These are phyloP conservation scores for Globisporangium nagaii DNA, from an alignment of 352 stramenopile genomes.

Conservation along the genomic window DNA sequence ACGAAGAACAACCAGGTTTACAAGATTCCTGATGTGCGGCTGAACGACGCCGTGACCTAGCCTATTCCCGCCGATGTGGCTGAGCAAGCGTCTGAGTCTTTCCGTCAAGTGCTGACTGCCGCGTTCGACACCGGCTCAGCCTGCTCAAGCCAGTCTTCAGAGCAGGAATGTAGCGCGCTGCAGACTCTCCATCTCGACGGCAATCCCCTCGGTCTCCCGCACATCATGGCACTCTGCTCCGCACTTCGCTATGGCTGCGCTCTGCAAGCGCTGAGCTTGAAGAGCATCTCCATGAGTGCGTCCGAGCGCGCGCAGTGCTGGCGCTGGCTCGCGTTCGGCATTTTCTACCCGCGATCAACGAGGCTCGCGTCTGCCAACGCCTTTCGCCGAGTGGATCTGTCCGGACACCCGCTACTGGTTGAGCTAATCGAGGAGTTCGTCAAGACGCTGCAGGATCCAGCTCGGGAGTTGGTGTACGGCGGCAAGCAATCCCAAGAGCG, in stretches of 20 bases:
- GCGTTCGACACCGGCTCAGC: too few species aligned
- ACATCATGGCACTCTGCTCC: not conserved
- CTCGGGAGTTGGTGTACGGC: not conserved
- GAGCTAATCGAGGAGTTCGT: not conserved
- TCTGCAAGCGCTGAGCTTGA: too few species aligned
- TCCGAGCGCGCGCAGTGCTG: not conserved
- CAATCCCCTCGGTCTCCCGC: too few species aligned
- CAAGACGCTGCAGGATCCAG: not conserved
- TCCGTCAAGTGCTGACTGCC: too few species aligned
- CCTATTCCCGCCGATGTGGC: too few species aligned
- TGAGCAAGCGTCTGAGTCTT: too few species aligned
- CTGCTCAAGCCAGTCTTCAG: too few species aligned
- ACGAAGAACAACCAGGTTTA: not conserved
- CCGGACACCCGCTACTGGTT: not conserved
- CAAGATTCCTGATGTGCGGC: not conserved
- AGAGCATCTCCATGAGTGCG: not conserved
- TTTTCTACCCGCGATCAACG: not conserved
- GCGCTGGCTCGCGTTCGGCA: constrained; percentile 6
- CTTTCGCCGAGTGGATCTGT: too few species aligned
- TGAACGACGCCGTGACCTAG: too few species aligned
- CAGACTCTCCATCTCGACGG: too few species aligned
- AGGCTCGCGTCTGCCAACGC: too few species aligned
- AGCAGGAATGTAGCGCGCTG: too few species aligned
- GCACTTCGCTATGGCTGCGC: not conserved
- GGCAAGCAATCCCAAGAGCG: not conserved